Percentiles rank a stretch among this genome's conserved stretches.
phyloP scores from a whole-genome alignment of 257 asterid species.

The Pogostemon cablin region DNA sequence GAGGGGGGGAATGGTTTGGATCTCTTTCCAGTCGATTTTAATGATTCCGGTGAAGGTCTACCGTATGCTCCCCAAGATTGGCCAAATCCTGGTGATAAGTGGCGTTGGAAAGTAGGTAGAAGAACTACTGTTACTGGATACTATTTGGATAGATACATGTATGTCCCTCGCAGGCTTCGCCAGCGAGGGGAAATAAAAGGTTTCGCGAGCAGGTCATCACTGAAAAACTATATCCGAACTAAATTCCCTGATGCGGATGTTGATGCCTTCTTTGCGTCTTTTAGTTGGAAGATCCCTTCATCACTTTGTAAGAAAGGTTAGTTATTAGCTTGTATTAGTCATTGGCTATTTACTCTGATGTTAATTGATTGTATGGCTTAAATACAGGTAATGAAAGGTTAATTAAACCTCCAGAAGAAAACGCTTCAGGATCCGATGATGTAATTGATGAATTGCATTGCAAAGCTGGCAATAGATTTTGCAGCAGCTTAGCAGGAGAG shows the following conservation, averaged over 20 bases:
- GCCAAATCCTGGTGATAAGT: constrained; percentile 89
- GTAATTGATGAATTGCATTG: constrained; percentile 38
- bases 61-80: constrained; percentile 89
- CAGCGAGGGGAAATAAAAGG: constrained; percentile 35
- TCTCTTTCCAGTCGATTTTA: constrained; percentile 59
- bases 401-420: constrained; percentile 35
- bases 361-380: constrained; percentile 6
- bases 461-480: constrained; percentile 64
- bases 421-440: constrained; percentile 27
- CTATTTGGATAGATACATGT: constrained; percentile 69
- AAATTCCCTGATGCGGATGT: constrained; percentile 61
- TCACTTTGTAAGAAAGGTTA: constrained; percentile 45
- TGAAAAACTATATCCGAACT: constrained; percentile 51
- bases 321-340: neutral
- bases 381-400: constrained; percentile 37
- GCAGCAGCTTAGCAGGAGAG: constrained; percentile 56
- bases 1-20: constrained; percentile 46
- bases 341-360: constrained; percentile 9
- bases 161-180: constrained; percentile 56
- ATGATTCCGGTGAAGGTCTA: constrained; percentile 71
- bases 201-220: constrained; percentile 67
- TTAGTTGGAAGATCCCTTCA: constrained; percentile 88
- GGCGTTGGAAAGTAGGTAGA: constrained; percentile 88
- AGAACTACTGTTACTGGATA: constrained; percentile 56
- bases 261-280: constrained; percentile 65